Base-by-base conservation (phyloP, 352 stramenopile species). In the Phytophthora citrophthora region DNA sequence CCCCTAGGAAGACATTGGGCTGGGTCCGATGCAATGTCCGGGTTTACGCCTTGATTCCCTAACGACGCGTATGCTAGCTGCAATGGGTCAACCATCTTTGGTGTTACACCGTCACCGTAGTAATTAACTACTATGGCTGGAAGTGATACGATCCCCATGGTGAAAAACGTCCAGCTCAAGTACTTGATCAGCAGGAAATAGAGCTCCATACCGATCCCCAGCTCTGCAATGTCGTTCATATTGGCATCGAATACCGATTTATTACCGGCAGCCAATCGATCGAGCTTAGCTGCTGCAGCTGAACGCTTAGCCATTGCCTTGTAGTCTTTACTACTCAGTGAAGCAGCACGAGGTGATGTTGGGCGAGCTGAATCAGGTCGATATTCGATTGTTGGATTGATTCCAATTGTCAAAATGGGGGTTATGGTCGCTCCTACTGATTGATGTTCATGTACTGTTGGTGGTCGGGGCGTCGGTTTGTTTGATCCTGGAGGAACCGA, bases 131-230 rank as follows among this genome's bases (percentile, higher is more conserved):
- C 61, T 41, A 95, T 91, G 2, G 66, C 62, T 1, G 85, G 87
- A 13, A 93, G 54, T 13, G 87, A 72, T 5, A 91, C 46, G 32
- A 91, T 55, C 12, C 84, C 84, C 83, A 94, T 93, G 40, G 74
- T n/a, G 5, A 92, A 45, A 50, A 96, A 93, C 5, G 70, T 64
- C 16, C 86, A 64, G 27, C 68, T 68, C 53, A 91, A 48, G 49
- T 92, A 90, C 76, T 94, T 91, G 40, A 83, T 89, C 27, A 96
- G 61, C 70, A 94, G 84, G 36, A 96, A 96, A 45, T 94, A 96
- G 4, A 96, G 72, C 71, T 91, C 78, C 66, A 96, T 75, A 10
- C 86, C 88, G 38, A 96, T 93, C 13, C 88, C 88, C 29, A 96
- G 59, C 23, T 78, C 77, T 18, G 81, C 86, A 44, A 96, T 94